These are phyloP conservation scores for Blastomyces parvus DNA, from an alignment of 2,329 filamentous ascomycete genomes.

Conservation along the genomic window DNA sequence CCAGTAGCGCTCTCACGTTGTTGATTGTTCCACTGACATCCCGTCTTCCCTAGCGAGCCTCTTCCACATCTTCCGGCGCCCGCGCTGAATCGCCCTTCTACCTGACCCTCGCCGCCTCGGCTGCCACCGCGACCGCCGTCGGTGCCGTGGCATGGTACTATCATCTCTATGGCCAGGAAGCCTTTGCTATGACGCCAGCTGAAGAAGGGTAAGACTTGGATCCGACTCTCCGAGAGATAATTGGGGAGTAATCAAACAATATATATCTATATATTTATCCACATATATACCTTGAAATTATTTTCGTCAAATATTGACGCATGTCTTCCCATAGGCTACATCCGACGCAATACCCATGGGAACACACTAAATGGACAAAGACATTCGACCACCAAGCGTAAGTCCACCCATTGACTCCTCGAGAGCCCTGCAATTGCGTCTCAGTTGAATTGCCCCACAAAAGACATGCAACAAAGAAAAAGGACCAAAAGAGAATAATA, in stretches of 20 bases:
- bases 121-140: slow-evolving; percentile 75
- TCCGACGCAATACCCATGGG: slow-evolving; percentile 87
- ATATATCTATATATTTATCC: neutral
- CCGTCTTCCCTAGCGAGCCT: slow-evolving; percentile 44
- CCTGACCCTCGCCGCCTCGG: slow-evolving; percentile 76
- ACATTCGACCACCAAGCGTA: slow-evolving; percentile 96
- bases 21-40: neutral
- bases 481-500: slow-evolving; percentile 10
- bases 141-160: slow-evolving; percentile 96
- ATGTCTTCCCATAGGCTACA: slow-evolving; percentile 59
- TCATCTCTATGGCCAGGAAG: slow-evolving; percentile 83
- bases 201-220: slow-evolving; percentile 95
- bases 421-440: neutral
- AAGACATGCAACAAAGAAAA: slow-evolving; percentile 9
- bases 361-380: slow-evolving; percentile 82
- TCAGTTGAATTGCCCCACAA: neutral
- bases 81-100: slow-evolving; percentile 60
- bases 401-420: slow-evolving; percentile 36
- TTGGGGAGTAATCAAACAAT: neutral
- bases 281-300: neutral
- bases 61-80: slow-evolving; percentile 60
- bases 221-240: slow-evolving; percentile 15
- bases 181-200: slow-evolving; percentile 79
- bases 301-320: neutral
- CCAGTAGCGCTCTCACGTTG: slow-evolving; percentile 16